phyloP scores from a whole-genome alignment of 352 stramenopile genomes.

The Globisporangium parvum region DNA sequence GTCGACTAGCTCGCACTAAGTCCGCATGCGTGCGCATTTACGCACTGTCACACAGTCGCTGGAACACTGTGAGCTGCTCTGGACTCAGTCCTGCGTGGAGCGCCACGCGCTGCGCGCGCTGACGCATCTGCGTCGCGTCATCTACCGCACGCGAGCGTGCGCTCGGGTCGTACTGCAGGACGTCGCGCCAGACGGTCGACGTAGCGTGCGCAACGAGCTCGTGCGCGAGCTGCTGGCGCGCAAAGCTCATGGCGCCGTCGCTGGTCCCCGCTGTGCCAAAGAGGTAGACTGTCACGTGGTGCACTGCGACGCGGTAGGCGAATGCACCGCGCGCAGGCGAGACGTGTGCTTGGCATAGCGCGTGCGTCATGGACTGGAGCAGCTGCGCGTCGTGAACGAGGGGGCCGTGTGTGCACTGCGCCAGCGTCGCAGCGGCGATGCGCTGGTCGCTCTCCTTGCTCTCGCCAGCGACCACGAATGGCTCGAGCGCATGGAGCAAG shows the following conservation, averaged over 20 bases:
- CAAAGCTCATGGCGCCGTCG: conserved; percentile 31
- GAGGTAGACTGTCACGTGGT: conserved; percentile 52
- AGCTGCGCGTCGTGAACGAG: conserved; percentile 32
- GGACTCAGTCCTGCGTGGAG: conserved; percentile 23
- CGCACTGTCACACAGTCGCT: background rate
- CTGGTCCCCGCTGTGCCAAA: conserved; percentile 15
- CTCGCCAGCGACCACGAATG: conserved; percentile 17
- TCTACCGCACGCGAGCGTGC: background rate
- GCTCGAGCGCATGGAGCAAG: conserved; percentile 41
- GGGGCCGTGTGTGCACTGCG: conserved; percentile 21
- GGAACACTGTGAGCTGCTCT: conserved; percentile 25
- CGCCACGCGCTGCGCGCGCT: conserved; percentile 11
- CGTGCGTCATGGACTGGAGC: conserved; percentile 42
- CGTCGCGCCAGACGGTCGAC: conserved; percentile 34
- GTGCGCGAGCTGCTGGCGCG: conserved; percentile 42
- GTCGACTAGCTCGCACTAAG: background rate
- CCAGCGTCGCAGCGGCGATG: conserved; percentile 19
- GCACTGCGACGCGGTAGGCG: conserved; percentile 51
- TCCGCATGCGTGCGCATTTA: background rate
- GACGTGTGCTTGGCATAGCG: conserved; percentile 29
- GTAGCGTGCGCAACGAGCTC: conserved; percentile 26
- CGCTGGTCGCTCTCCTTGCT: conserved; percentile 10
- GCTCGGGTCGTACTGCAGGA: conserved; percentile 43
- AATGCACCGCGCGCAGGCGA: conserved; percentile 33
- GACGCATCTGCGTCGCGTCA: background rate